A percentile compares a stretch with the other conserved stretches of the same genome.
Conservation (phyloP, 108 stramenopile genomes). For the Cyclotella kingstonii region DNA sequence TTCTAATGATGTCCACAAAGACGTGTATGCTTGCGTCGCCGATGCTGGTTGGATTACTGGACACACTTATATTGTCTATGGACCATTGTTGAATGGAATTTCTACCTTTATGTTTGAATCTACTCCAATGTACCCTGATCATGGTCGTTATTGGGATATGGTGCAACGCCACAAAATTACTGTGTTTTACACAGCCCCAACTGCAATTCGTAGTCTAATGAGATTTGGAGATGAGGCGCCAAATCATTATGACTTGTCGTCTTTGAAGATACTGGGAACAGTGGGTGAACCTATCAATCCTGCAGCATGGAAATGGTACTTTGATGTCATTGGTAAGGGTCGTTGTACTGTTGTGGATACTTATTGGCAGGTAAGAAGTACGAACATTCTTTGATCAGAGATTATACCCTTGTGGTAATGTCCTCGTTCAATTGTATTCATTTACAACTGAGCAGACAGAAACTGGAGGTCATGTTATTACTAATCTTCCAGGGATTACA, state of each 20-base stretch:
- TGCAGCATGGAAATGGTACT: slow-evolving; percentile 98
- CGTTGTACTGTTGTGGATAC: slow-evolving; percentile 95
- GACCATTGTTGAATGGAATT: slow-evolving; percentile 89
- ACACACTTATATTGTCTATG: slow-evolving; percentile 96
- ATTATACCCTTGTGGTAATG: background rate
- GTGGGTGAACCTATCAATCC: slow-evolving; percentile 99
- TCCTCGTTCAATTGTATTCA: background rate
- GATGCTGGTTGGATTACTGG: slow-evolving; percentile 98
- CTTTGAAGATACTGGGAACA: slow-evolving; percentile 88
- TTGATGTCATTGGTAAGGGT: slow-evolving; percentile 85
- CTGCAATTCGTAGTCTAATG: slow-evolving; percentile 97
- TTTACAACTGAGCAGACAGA: slow-evolving; percentile 72
- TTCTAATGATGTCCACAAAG: slow-evolving; percentile 32
- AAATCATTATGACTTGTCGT: slow-evolving; percentile 82
- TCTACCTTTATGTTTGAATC: slow-evolving; percentile 95
- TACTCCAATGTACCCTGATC: slow-evolving; percentile 89
- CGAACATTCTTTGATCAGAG: background rate
- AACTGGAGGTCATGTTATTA: slow-evolving; percentile 95
- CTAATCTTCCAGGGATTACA: slow-evolving; percentile 92
- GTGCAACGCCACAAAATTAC: slow-evolving; percentile 87
- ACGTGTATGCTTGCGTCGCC: slow-evolving; percentile 97
- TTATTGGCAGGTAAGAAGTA: slow-evolving; percentile 83
- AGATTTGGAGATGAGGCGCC: slow-evolving; percentile 83
- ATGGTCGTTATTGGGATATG: slow-evolving; percentile 94
- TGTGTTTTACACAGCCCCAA: slow-evolving; percentile 89